Conservation (phyloP, 257 asterid species). For the Paraleonurus japonicus region DNA sequence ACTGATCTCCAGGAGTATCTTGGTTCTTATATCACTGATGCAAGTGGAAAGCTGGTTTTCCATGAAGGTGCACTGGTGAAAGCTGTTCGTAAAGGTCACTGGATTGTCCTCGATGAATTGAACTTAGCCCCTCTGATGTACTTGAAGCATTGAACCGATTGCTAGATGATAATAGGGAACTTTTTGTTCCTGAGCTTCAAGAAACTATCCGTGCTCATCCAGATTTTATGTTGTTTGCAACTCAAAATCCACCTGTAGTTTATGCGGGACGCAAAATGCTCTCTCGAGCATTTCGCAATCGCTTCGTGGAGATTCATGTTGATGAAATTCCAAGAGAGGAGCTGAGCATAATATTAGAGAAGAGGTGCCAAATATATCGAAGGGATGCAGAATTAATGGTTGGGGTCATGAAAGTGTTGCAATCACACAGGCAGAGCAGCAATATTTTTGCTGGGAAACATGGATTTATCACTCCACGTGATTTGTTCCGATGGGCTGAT, state of each 20-base stretch:
- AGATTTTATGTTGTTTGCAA: conserved; percentile 89
- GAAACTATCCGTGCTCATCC: conserved; percentile 86
- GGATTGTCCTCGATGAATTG: conserved; percentile 98
- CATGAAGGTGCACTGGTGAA: conserved; percentile 90
- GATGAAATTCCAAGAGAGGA: conserved; percentile 94
- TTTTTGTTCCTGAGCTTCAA: conserved; percentile 78
- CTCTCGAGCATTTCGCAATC: conserved; percentile 97
- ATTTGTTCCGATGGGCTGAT: conserved; percentile 93
- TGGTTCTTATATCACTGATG: conserved; percentile 87
- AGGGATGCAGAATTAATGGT: conserved; percentile 80
- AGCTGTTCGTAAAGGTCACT: conserved; percentile 88
- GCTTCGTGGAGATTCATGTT: conserved; percentile 96
- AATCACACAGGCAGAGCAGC: conserved; percentile 82
- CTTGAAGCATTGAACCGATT: conserved; percentile 91
- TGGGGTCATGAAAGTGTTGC: conserved; percentile 91
- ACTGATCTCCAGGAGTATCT: conserved; percentile 98
- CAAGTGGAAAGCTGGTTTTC: conserved; percentile 82
- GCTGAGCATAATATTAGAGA: conserved; percentile 69
- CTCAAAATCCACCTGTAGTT: conserved; percentile 92
- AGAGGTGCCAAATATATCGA: conserved; percentile 60
- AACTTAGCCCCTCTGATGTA: conserved; percentile 96
- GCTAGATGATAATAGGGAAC: conserved; percentile 95
- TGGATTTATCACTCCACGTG: conserved; percentile 97
- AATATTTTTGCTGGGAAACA: conserved; percentile 96
- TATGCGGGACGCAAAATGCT: conserved; percentile 96